Evolutionary conservation across 805 yeast genomes (phyloP).

Genomic region (Zygoascus tannicola): DNA sequence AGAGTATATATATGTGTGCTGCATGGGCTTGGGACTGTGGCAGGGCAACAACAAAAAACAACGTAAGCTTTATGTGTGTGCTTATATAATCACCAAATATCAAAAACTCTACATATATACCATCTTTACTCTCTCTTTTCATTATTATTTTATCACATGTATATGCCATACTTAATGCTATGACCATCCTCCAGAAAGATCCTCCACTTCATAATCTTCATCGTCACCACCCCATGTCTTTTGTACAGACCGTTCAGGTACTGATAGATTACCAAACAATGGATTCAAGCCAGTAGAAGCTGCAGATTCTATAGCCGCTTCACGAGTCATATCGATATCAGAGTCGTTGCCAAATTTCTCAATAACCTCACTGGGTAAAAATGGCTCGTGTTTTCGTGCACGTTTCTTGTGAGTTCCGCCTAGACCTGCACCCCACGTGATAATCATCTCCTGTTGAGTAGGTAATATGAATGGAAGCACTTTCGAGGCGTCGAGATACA

Average conservation of each 20-base stretch:
- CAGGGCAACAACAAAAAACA: too few relatives aligned
- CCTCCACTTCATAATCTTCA: constrained; percentile 18
- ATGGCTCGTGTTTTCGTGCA: constrained; percentile 57
- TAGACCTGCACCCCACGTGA: constrained; percentile 66
- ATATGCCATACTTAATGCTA: not conserved
- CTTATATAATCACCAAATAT: too few relatives aligned
- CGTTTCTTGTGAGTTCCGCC: constrained; percentile 50
- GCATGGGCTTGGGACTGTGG: too few relatives aligned
- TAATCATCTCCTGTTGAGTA: constrained; percentile 59
- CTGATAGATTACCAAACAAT: constrained; percentile 13
- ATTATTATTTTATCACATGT: too few relatives aligned
- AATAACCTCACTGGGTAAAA: constrained; percentile 56
- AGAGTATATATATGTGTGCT: too few relatives aligned
- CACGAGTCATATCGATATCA: constrained; percentile 3
- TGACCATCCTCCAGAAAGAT: constrained; percentile 12
- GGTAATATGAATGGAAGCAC: constrained; percentile 54
- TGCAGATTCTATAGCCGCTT: constrained; percentile 4
- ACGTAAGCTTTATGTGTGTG: too few relatives aligned
- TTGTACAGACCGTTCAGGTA: constrained; percentile 21
- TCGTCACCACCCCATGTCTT: constrained; percentile 20
- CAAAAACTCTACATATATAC: too few relatives aligned
- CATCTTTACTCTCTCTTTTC: too few relatives aligned
- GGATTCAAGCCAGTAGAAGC: constrained; percentile 5
- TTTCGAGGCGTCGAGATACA: constrained; percentile 27
- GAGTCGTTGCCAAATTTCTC: constrained; percentile 56